These are phyloP conservation scores for Nasturtium officinale DNA, from an alignment of 345 rosid species.

Conservation along the genomic window DNA sequence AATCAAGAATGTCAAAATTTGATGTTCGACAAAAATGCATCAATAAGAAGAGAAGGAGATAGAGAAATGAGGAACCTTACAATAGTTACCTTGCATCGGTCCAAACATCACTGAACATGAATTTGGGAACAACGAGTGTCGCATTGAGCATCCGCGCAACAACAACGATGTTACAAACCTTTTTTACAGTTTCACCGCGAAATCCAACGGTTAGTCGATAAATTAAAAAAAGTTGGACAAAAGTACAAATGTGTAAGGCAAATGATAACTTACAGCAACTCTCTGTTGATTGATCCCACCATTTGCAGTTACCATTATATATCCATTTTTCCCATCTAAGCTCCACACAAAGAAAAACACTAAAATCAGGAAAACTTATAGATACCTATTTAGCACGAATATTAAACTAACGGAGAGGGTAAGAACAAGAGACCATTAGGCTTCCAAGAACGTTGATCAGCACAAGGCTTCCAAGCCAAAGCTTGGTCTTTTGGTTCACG, in stretches of 20 bases:
- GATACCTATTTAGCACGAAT: background rate
- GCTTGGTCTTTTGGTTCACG: constrained; percentile 70
- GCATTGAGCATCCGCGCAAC: constrained; percentile 84
- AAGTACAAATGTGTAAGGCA: background rate
- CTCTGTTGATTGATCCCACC: constrained; percentile 98
- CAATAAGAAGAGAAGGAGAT: background rate
- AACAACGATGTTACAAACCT: constrained; percentile 94
- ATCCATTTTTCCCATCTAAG: constrained; percentile 85
- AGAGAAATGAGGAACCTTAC: constrained; percentile 34
- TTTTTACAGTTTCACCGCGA: constrained; percentile 28
- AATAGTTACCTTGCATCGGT: constrained; percentile 76
- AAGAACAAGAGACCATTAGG: constrained; percentile 51
- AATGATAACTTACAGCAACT: constrained; percentile 77
- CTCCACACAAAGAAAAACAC: constrained; percentile 5
- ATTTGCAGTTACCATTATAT: constrained; percentile 89
- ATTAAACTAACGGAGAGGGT: constrained; percentile 5
- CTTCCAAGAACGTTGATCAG: constrained; percentile 75
- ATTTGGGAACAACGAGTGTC: constrained; percentile 85
- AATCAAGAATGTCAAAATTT: constrained; percentile 20
- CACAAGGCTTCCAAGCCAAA: constrained; percentile 90
- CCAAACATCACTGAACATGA: constrained; percentile 97
- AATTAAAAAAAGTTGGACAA: constrained; percentile 11
- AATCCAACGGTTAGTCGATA: constrained; percentile 21
- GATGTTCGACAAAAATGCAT: background rate
- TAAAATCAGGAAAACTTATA: background rate